These are phyloP conservation scores for Sordariomycetes sp. DNA, from an alignment of 2,329 filamentous ascomycete species.

Conservation along the genomic window DNA sequence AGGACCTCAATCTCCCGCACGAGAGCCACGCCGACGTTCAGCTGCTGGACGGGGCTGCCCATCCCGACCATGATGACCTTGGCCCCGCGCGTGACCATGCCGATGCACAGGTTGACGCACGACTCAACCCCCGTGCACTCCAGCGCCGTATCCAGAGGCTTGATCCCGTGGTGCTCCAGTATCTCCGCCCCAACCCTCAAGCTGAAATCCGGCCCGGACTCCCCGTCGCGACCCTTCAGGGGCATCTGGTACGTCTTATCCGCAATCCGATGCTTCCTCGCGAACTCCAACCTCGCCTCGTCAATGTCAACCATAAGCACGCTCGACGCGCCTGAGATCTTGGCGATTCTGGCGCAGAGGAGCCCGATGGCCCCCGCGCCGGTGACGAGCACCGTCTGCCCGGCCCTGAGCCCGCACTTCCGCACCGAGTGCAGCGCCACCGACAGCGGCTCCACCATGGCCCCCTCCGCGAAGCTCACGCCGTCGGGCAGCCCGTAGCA, in stretches of 20 bases:
- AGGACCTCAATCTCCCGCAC: conserved; percentile 3
- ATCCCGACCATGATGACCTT: conserved; percentile 45
- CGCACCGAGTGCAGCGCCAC: conserved; percentile 38
- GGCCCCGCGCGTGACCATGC: conserved; percentile 23
- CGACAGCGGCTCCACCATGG: conserved; percentile 37
- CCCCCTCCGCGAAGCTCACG: conserved; percentile 28
- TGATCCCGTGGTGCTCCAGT: background rate
- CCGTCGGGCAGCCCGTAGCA: conserved; percentile 28
- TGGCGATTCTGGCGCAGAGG: conserved; percentile 26
- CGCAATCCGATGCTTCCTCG: conserved; percentile 17
- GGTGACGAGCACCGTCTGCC: conserved; percentile 17
- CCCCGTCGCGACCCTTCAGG: conserved; percentile 20
- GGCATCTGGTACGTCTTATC: conserved; percentile 11
- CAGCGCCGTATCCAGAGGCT: conserved; percentile 6
- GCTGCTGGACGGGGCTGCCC: conserved; percentile 44
- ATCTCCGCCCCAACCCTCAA: conserved; percentile 16
- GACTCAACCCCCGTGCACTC: conserved; percentile 12
- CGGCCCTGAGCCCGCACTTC: conserved; percentile 9
- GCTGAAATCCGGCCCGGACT: conserved; percentile 36
- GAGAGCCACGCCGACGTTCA: conserved; percentile 33
- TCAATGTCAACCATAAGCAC: conserved; percentile 15
- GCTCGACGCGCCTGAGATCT: background rate
- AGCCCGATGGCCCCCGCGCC: conserved; percentile 26
- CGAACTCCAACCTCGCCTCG: conserved; percentile 23
- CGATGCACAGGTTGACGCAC: conserved; percentile 9